These are phyloP conservation scores for Ensete ventricosum DNA, from an alignment of 176 grass and related monocot species.

Conservation along the genomic window DNA sequence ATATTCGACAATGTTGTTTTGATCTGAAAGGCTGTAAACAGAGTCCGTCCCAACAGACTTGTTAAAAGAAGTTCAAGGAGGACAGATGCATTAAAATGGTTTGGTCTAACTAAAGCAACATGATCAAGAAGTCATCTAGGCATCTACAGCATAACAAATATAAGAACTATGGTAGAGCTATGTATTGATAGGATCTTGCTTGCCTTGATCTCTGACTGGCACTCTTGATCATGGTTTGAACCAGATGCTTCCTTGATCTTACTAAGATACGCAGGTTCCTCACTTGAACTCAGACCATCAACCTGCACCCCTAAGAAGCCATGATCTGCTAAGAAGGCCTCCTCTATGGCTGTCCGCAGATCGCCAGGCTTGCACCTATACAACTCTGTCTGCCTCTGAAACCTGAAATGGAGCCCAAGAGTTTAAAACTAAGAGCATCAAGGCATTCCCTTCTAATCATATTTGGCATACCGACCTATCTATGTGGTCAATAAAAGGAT, in stretches of 20 bases:
- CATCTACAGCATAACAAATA: not conserved
- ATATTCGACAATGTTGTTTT: constrained; percentile 73
- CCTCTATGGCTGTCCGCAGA: constrained; percentile 75
- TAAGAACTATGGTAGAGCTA: not conserved
- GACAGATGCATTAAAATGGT: no score
- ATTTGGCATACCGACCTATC: constrained; percentile 50
- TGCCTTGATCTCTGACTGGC: constrained; percentile 54
- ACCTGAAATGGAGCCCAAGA: constrained; percentile 43
- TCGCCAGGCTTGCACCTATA: constrained; percentile 62
- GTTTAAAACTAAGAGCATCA: constrained; percentile 5
- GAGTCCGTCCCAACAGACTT: constrained; percentile 1
- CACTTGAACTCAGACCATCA: constrained; percentile 40
- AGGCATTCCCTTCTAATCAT: not conserved
- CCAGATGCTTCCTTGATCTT: constrained; percentile 51
- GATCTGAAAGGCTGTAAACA: constrained; percentile 45
- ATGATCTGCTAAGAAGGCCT: constrained; percentile 83
- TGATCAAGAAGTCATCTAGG: no score
- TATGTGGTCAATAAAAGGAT: constrained; percentile 84
- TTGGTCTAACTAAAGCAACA: no score
- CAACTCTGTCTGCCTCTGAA: constrained; percentile 76
- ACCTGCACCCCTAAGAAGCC: constrained; percentile 59
- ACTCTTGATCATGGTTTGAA: constrained; percentile 74
- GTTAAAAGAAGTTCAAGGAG: constrained; percentile 2
- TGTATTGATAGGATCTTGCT: not conserved
- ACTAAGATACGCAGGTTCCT: constrained; percentile 45